Conservation (phyloP, 495 filamentous ascomycete species). For the Aspergillus cristatus region DNA sequence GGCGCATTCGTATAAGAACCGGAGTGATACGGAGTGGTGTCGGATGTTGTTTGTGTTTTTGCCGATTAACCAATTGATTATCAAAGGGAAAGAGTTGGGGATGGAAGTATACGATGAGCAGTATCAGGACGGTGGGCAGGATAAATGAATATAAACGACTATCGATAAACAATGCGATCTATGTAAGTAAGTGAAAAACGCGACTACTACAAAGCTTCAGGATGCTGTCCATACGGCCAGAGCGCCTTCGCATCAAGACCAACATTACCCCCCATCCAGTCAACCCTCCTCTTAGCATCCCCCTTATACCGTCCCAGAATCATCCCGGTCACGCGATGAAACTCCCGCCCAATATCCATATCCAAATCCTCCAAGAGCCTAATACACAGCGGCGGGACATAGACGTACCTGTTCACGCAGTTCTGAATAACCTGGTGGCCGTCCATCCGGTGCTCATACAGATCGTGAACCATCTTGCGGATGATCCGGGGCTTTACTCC, state of each 20-base stretch:
- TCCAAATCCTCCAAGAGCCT: not conserved
- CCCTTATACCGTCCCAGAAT: not conserved
- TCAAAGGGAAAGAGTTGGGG: conserved; percentile 15
- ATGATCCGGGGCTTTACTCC: not conserved
- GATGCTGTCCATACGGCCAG: not conserved
- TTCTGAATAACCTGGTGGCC: not conserved
- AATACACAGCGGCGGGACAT: not conserved
- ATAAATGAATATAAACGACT: not conserved
- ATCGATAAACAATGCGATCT: not conserved
- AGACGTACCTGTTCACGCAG: not conserved
- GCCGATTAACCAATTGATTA: conserved; percentile 20
- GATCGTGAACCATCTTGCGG: not conserved
- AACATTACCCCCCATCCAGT: not conserved
- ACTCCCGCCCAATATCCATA: not conserved
- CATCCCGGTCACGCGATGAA: not conserved
- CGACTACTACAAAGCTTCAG: too few species aligned
- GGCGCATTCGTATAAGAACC: conserved; percentile 30
- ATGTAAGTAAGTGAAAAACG: too few species aligned
- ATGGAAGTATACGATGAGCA: conserved; percentile 21
- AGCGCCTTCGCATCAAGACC: not conserved
- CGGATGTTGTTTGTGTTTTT: conserved; percentile 37
- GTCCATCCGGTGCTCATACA: not conserved
- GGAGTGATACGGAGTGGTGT: conserved; percentile 28
- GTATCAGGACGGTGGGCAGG: conserved; percentile 6
- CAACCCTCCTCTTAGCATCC: not conserved